Percentiles rank a stretch among this genome's conserved stretches.
Conservation (phyloP, 1,284 basidiomycete genomes). For the Peniophora sp. region DNA sequence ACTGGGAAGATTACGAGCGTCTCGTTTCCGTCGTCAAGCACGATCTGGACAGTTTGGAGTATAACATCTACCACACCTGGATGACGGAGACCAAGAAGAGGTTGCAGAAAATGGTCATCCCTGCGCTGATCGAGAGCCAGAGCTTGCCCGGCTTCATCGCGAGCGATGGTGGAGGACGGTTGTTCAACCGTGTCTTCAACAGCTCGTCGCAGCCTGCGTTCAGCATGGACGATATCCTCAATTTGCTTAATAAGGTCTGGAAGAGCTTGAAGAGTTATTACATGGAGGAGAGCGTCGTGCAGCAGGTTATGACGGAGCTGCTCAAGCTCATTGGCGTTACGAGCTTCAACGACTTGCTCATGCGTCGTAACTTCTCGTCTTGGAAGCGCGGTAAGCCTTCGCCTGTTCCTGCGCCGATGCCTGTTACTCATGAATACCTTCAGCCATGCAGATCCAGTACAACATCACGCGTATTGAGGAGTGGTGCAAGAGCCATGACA, state of each 20-base stretch:
- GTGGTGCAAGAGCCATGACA: slow-evolving; percentile 96
- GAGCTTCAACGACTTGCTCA: slow-evolving; percentile 97
- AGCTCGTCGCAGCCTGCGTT: slow-evolving; percentile 83
- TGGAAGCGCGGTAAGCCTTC: slow-evolving; percentile 88
- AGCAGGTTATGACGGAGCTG: slow-evolving; percentile 94
- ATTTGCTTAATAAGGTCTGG: slow-evolving; percentile 96
- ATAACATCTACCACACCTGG: slow-evolving; percentile 99
- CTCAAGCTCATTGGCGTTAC: slow-evolving; percentile 96
- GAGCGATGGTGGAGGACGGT: slow-evolving; percentile 84
- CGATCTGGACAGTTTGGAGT: slow-evolving; percentile 96
- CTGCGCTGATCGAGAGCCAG: slow-evolving; percentile 96
- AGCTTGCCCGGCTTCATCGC: slow-evolving; percentile 97
- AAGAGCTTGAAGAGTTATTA: slow-evolving; percentile 98
- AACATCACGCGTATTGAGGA: slow-evolving; percentile 98
- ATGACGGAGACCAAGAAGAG: slow-evolving; percentile 99
- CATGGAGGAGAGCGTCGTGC: slow-evolving; percentile 96
- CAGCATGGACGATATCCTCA: slow-evolving; percentile 98
- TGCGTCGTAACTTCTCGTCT: slow-evolving; percentile 98
- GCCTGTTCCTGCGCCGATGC: background rate
- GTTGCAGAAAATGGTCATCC: slow-evolving; percentile 96
- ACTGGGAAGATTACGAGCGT: slow-evolving; percentile 96
- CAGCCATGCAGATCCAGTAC: slow-evolving; percentile 99
- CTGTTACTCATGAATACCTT: slow-evolving; percentile 3
- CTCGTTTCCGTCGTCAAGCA: slow-evolving; percentile 97
- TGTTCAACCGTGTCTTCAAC: slow-evolving; percentile 91